Evolutionary conservation across 768 basidiomycete genomes (phyloP).

Genomic region (Russula lepida): DNA sequence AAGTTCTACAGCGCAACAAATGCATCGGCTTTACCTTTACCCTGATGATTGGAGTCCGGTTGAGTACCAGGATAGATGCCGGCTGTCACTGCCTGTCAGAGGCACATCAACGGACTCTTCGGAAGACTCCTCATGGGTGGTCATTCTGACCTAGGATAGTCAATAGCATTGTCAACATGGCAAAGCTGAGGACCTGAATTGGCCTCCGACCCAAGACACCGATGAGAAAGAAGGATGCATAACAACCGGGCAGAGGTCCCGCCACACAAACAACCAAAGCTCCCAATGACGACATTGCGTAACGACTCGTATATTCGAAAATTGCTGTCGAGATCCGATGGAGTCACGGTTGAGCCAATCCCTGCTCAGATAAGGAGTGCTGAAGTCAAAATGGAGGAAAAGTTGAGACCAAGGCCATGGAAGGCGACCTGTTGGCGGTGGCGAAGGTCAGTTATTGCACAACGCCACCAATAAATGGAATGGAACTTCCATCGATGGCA

Average conservation of each 20-base stretch:
- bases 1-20: constrained; percentile 35
- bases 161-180: constrained; percentile 54
- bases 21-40: constrained; percentile 25
- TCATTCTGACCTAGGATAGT: constrained; percentile 51
- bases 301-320: constrained; percentile 41
- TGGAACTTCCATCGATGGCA: constrained; percentile 62
- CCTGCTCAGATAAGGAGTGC: constrained; percentile 36
- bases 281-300: constrained; percentile 59
- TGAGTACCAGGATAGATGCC: constrained; percentile 4
- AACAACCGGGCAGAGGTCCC: constrained; percentile 79
- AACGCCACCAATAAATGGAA: neutral
- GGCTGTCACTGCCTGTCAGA: constrained; percentile 7
- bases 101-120: constrained; percentile 24
- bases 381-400: constrained; percentile 58
- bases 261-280: constrained; percentile 66
- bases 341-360: constrained; percentile 42
- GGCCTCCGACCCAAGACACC: constrained; percentile 77
- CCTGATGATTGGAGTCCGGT: constrained; percentile 29
- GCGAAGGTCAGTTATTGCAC: neutral
- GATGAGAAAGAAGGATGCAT: constrained; percentile 51
- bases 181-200: constrained; percentile 74
- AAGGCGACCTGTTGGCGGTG: constrained; percentile 56
- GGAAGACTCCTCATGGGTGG: constrained; percentile 21
- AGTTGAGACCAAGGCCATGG: constrained; percentile 84
- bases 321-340: constrained; percentile 28